Conservation (phyloP, 352 stramenopile species). For the Phytophthora ramorum region DNA sequence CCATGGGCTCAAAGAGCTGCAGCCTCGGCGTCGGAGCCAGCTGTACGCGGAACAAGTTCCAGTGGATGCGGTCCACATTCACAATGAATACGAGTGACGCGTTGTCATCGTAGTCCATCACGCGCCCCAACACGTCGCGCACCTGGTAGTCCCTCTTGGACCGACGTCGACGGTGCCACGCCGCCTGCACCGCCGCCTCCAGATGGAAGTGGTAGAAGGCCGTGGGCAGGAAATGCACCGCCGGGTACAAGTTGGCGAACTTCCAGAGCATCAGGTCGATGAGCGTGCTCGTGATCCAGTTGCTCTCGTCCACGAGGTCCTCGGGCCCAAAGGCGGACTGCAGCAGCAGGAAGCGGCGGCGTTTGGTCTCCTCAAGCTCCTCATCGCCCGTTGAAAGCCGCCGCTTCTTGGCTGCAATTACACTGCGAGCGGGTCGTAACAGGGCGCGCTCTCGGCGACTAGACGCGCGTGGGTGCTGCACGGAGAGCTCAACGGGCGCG, state of each 20-base stretch:
- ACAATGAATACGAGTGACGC: conserved; percentile 83
- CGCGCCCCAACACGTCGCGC: conserved; percentile 72
- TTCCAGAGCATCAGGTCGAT: conserved; percentile 89
- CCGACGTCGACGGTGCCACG: conserved; percentile 25
- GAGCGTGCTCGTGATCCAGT: conserved; percentile 84
- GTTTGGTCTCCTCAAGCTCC: conserved; percentile 27
- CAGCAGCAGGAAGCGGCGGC: conserved; percentile 39
- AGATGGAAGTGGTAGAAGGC: conserved; percentile 84
- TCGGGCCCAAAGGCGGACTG: conserved; percentile 63
- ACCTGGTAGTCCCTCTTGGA: conserved; percentile 45
- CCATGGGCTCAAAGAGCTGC: conserved; percentile 92
- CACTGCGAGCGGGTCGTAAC: conserved; percentile 10
- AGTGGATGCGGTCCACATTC: conserved; percentile 86
- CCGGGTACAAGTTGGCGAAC: conserved; percentile 74
- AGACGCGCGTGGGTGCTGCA: conserved; percentile 11
- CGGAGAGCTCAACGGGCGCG: neutral
- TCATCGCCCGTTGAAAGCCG: conserved; percentile 17
- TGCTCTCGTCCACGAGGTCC: conserved; percentile 76
- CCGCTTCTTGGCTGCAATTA: conserved; percentile 19
- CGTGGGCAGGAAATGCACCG: conserved; percentile 84
- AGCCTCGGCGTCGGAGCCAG: conserved; percentile 66
- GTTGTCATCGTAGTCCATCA: conserved; percentile 64
- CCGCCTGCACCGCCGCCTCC: conserved; percentile 21
- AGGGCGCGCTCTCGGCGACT: conserved; percentile 13
- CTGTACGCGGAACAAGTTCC: conserved; percentile 89